These are phyloP conservation scores for Neonectria ditissima DNA, from an alignment of 2,329 filamentous ascomycete genomes.

Conservation along the genomic window DNA sequence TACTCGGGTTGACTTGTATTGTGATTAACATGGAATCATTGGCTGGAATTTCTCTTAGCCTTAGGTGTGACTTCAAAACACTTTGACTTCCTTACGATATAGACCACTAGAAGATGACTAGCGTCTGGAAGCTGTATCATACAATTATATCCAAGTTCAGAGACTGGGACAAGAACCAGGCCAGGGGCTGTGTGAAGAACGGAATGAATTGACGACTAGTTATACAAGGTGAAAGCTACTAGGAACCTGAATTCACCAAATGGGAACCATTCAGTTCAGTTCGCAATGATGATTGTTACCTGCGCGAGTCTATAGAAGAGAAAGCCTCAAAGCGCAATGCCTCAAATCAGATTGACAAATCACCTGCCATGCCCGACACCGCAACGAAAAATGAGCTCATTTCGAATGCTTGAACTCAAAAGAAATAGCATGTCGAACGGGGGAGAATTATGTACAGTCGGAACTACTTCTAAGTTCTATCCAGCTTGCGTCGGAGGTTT, in stretches of 20 bases:
- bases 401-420: conserved; percentile 42
- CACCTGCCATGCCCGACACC: conserved; percentile 49
- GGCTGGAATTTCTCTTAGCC: no score
- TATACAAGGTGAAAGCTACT: conserved; percentile 38
- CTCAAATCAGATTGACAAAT: conserved; percentile 42
- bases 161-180: background rate
- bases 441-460: conserved; percentile 44
- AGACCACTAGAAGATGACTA: background rate
- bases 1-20: background rate
- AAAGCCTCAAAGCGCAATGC: conserved; percentile 47
- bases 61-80: background rate
- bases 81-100: no score
- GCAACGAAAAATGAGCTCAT: conserved; percentile 38
- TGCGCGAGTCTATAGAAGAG: conserved; percentile 51
- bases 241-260: conserved; percentile 33
- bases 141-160: background rate
- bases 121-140: background rate
- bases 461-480: conserved; percentile 63
- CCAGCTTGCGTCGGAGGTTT: conserved; percentile 87
- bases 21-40: background rate
- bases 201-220: conserved; percentile 42
- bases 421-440: conserved; percentile 38
- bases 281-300: conserved; percentile 48
- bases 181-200: conserved; percentile 9
- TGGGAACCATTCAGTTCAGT: conserved; percentile 36